Conservation (phyloP, 345 rosid genomes). For the Eucalyptus curtisii region DNA sequence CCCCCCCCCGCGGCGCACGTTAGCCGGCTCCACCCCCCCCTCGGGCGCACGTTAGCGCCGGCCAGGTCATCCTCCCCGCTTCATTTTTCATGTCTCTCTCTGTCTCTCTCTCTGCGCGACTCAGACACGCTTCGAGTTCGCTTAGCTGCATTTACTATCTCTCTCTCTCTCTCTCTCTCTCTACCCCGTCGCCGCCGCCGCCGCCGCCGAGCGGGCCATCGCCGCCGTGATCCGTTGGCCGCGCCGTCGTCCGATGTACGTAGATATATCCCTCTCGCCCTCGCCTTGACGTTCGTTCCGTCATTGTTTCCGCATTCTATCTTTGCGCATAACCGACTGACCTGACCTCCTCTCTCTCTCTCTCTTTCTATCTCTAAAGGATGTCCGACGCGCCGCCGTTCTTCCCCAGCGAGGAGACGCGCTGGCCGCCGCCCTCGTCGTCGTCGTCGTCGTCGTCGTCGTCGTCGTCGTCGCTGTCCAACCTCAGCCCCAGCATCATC, state of each 20-base stretch:
- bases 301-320: background rate
- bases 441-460: no score
- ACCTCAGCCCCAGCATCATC: slow-evolving; percentile 49
- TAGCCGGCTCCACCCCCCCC: accelerated
- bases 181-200: background rate
- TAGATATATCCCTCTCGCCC: background rate
- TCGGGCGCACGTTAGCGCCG: background rate
- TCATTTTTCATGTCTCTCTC: background rate
- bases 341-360: background rate
- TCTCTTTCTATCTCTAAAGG: background rate
- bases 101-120: background rate
- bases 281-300: background rate
- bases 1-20: background rate
- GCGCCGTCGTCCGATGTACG: background rate
- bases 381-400: background rate
- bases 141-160: background rate
- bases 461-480: slow-evolving; percentile 14
- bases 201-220: no score
- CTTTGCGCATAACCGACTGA: background rate
- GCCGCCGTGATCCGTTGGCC: background rate
- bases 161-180: background rate
- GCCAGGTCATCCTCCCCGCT: no score
- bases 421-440: background rate
- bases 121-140: background rate
- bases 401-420: background rate